Percentiles rank a stretch among this genome's conserved stretches.
Conservation (phyloP, 495 filamentous ascomycete species). For the Aspergillus indologenus region DNA sequence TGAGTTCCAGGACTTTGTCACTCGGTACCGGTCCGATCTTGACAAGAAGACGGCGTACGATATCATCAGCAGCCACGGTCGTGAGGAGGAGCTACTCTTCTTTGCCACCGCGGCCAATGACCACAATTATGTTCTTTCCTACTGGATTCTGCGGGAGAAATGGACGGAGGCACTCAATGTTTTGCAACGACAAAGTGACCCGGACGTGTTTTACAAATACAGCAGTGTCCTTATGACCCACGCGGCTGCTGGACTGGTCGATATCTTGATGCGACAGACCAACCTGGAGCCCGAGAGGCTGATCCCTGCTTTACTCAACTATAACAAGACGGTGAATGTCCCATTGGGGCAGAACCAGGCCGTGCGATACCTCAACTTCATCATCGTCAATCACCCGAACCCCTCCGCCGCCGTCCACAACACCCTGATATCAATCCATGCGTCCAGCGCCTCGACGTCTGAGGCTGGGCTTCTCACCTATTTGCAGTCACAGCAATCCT, state of each 20-base stretch:
- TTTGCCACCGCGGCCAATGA: slow-evolving; percentile 86
- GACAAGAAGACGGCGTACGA: slow-evolving; percentile 92
- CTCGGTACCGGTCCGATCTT: slow-evolving; percentile 76
- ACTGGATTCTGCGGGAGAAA: slow-evolving; percentile 95
- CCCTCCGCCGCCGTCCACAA: slow-evolving; percentile 93
- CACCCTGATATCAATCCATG: slow-evolving; percentile 93
- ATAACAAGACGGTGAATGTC: slow-evolving; percentile 65
- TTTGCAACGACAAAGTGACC: slow-evolving; percentile 84
- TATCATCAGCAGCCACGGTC: slow-evolving; percentile 90
- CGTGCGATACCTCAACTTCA: slow-evolving; percentile 87
- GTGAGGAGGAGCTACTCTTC: slow-evolving; percentile 86
- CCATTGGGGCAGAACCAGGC: slow-evolving; percentile 77
- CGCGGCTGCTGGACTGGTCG: slow-evolving; percentile 75
- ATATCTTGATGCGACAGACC: slow-evolving; percentile 88
- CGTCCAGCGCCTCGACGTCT: slow-evolving; percentile 74
- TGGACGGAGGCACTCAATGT: slow-evolving; percentile 89
- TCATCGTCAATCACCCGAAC: slow-evolving; percentile 82
- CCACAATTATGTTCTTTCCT: slow-evolving; percentile 89
- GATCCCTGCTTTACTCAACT: slow-evolving; percentile 89
- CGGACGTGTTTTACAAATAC: slow-evolving; percentile 93
- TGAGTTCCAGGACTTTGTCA: slow-evolving; percentile 87
- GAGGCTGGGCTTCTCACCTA: slow-evolving; percentile 84
- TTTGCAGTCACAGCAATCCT: slow-evolving; percentile 70
- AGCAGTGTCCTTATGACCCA: slow-evolving; percentile 95
- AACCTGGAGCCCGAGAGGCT: slow-evolving; percentile 84